Base-by-base conservation (phyloP, 352 stramenopile species). In the Globisporangium sylvaticum region DNA sequence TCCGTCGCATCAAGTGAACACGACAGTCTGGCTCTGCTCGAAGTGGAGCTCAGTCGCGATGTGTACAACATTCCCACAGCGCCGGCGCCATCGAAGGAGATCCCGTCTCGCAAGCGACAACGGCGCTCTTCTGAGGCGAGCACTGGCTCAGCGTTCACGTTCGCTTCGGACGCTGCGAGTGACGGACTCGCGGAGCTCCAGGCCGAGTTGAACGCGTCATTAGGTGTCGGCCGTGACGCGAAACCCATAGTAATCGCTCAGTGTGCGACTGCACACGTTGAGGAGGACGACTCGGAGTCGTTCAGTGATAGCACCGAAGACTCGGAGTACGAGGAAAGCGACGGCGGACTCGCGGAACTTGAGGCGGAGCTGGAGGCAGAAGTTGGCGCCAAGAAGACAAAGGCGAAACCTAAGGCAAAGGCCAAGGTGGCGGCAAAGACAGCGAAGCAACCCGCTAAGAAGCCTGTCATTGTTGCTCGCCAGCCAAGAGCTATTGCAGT, bases 21-120 rank as follows among this genome's bases (percentile, higher is more conserved):
- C 42, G 71, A 78, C 34, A 75, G 70, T 5, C 69, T 88, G 8
- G 74, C 74, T 25, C 69, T 84, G 46, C 73, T 91, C 5, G 79
- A 91, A 66, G 63, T 64, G n/a, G 79, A 88, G 64, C 64, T 88
- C 24, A 37, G 31, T 5, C 69, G 42, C 12, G 67, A 67, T 34
- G 20, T 70, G 8, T 27, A 37, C 48, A 62, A 18, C 56, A 29
- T 9, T 34, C 31, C 31, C 31, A 24, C 42, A 20, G 22, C 14
- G 22, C 39, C 22, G 18, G 12, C 32, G n/a, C 12, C 20, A 31
- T 8, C 7, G 14, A 56, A 32, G 22, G 24, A 37, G 24, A 29
- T 5, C 20, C 8, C 34, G 14, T 31, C 58, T 2, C 54, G 58
- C 58, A 52, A 55, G 31, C 31, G 46, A n/a, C 32, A 39, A 8